A percentile compares a stretch with the other conserved stretches of the same genome.
These are phyloP conservation scores for Dioscorea cayenensis DNA, from an alignment of 116 monocot genomes.

Conservation along the genomic window DNA sequence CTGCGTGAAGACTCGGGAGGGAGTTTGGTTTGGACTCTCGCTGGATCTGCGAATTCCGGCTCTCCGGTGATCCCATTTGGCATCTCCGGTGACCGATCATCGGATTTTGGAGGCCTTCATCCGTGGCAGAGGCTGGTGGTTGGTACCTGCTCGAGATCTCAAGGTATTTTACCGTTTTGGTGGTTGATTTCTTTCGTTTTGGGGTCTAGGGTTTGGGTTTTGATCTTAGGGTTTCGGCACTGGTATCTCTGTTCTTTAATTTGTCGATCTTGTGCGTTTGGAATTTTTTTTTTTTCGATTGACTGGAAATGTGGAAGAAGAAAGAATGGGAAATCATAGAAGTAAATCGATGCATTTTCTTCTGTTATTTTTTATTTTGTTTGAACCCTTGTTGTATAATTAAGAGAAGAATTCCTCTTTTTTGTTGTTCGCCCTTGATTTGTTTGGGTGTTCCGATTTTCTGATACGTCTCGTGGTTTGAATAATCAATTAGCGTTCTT, in stretches of 20 bases:
- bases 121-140: not conserved
- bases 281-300: not conserved
- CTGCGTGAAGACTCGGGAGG: not conserved
- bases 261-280: not conserved
- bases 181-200: not conserved
- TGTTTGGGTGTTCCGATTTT: too few relatives aligned
- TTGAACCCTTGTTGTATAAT: too few relatives aligned
- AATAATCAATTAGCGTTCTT: too few relatives aligned
- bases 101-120: not conserved
- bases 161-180: not conserved
- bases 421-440: too few relatives aligned
- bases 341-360: too few relatives aligned
- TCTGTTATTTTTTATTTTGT: too few relatives aligned
- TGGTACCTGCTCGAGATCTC: not conserved
- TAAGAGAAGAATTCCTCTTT: too few relatives aligned
- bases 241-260: not conserved
- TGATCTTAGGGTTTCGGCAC: not conserved
- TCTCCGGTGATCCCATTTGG: too few relatives aligned
- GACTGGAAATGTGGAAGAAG: not conserved
- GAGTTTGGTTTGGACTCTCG: not conserved
- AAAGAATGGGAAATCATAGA: too few relatives aligned
- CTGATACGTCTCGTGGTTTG: too few relatives aligned
- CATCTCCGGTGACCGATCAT: not conserved
- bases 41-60: not conserved
- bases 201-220: not conserved